Conservation (phyloP, 305 asterid genomes). For the Euphrasia arctica region DNA sequence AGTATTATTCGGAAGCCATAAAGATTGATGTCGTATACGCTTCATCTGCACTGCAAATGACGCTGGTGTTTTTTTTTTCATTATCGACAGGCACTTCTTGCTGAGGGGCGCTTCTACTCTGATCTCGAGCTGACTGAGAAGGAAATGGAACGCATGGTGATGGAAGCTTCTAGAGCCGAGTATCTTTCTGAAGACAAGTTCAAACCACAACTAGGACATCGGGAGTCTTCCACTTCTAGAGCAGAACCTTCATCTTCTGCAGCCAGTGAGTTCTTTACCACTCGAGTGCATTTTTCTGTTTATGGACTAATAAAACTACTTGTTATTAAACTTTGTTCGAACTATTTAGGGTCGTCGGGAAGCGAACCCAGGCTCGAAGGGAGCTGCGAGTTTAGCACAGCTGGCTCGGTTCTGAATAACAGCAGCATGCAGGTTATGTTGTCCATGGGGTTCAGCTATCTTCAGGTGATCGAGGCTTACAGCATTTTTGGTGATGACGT, state of each 20-base stretch:
- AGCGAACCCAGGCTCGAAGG: conserved; percentile 43
- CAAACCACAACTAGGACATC: conserved; percentile 54
- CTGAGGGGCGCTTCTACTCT: conserved; percentile 96
- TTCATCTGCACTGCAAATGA: conserved; percentile 14
- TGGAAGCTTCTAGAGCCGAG: conserved; percentile 97
- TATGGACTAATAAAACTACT: neutral
- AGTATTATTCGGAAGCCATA: conserved; percentile 20
- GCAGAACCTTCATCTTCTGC: conserved; percentile 99
- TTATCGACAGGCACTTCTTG: conserved; percentile 76
- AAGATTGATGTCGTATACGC: neutral
- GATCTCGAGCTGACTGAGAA: conserved; percentile 98
- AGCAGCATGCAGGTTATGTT: conserved; percentile 76
- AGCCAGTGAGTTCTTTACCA: conserved; percentile 60
- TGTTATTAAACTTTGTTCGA: neutral
- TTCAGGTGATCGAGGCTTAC: conserved; percentile 87
- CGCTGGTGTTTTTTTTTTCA: conserved; percentile 5
- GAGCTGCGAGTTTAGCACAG: conserved; percentile 27
- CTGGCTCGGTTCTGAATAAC: conserved; percentile 40
- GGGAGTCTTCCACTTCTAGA: conserved; percentile 80
- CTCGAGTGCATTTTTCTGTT: conserved; percentile 17
- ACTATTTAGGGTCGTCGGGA: conserved; percentile 58
- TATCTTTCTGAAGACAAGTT: conserved; percentile 66
- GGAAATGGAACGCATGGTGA: conserved; percentile 96
- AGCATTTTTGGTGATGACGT: conserved; percentile 88
- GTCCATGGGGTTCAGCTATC: conserved; percentile 91